Base-by-base conservation (phyloP, 352 stramenopile genomes). In the Elongisporangium anandrum region DNA sequence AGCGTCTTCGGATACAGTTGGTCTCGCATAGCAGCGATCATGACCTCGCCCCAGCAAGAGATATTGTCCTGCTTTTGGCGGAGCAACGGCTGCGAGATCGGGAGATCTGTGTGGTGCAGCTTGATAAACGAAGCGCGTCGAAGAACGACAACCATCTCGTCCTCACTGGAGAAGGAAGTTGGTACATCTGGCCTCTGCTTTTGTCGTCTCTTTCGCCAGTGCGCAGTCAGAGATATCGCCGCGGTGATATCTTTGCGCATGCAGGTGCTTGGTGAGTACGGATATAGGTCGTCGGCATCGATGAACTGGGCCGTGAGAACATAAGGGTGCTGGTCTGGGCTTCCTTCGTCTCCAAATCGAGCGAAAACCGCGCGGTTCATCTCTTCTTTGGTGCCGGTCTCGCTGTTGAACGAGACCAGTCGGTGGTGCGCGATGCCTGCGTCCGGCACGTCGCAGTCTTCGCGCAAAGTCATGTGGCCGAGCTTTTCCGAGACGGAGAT, bases 401-500 rank as follows among this genome's bases (percentile, higher is more conserved):
- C 26, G 2, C 57, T 65, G 29, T 52, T 61, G 23, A 61, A 63
- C 9, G 75, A 76, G 1, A 85, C 64, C 26, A 88, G 59, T 1
- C 78, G 73, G 23, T 79, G 75, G 50, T 86, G 76, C 3, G 67
- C 61, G 29, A 83, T 78, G 45, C 64, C 71, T 54, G 59, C 64
- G 34, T 66, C 66, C 50, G 64, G 60, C 47, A 64, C 75, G 66
- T 84, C 73, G 49, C 85, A 72, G 55, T 88, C 78, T 52, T 83
- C 75, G 52, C 78, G 75, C 38, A 86, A 64, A 1, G 73, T 88
- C 23, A 88, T 78, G 38, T 81, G 63, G 0, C 78, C 78, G 0
- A 82, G 59, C 48, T 70, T 75, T 52, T 88, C 78, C 7, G 78
- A 77, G 54, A 86, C 77, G 52, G 64, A 79, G 66, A 86, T 84